These are phyloP conservation scores for Saccharomyces uvarum DNA, from an alignment of 1,139 yeast species.

Conservation along the genomic window DNA sequence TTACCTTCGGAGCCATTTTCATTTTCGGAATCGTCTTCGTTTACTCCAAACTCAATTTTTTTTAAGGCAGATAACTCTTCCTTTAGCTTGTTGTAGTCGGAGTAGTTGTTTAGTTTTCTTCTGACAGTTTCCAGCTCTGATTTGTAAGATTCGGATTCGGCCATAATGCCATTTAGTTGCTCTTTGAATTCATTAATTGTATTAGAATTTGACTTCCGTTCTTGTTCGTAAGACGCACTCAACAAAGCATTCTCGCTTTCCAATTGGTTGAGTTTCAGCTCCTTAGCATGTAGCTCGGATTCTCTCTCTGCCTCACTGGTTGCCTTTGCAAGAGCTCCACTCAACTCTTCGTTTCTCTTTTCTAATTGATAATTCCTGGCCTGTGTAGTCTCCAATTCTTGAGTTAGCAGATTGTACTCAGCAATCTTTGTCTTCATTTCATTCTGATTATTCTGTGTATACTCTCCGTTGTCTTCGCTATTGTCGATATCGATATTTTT, in stretches of 20 bases:
- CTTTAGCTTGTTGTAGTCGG: conserved; percentile 72
- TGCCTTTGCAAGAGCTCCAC: conserved; percentile 50
- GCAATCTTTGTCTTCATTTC: conserved; percentile 17
- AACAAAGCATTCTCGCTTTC: conserved; percentile 62
- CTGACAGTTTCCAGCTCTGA: conserved; percentile 48
- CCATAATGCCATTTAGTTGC: conserved; percentile 35
- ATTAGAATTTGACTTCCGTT: conserved; percentile 30
- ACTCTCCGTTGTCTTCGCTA: conserved; percentile 15
- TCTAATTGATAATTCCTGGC: conserved; percentile 64
- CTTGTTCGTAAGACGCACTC: conserved; percentile 56
- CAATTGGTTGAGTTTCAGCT: conserved; percentile 44
- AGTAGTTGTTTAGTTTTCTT: conserved; percentile 38
- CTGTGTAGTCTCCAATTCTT: conserved; percentile 71
- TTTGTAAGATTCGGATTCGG: conserved; percentile 43
- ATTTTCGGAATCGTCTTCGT: conserved; percentile 34
- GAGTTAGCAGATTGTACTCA: conserved; percentile 53
- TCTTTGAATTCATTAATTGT: conserved; percentile 32
- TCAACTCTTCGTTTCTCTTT: conserved; percentile 65
- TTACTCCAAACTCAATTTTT: conserved; percentile 61
- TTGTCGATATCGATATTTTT: conserved; percentile 39
- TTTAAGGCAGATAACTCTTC: conserved; percentile 64
- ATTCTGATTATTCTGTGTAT: conserved; percentile 39
- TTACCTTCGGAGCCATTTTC: conserved; percentile 22
- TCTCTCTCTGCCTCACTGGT: conserved; percentile 31
- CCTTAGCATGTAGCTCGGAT: conserved; percentile 31